phyloP scores from a whole-genome alignment of 2,329 filamentous ascomycete species.

The Davidsoniella eucalypti region DNA sequence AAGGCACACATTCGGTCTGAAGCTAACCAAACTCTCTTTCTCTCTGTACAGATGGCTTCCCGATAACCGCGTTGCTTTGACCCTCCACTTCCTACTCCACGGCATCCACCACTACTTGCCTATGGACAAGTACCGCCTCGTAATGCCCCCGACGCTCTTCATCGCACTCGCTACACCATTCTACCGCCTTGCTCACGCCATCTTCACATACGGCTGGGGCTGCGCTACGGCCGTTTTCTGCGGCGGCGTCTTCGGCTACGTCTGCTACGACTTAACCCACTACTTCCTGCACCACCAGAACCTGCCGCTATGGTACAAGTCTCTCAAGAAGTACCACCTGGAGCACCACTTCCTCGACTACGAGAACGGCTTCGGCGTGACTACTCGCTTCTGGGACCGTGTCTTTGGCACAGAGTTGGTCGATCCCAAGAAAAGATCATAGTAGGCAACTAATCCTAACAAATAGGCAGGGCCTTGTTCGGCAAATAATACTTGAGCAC shows the following conservation, averaged over 20 bases:
- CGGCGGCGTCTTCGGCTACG: conserved; percentile 86
- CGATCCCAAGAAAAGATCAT: conserved; percentile 6
- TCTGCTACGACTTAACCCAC: conserved; percentile 93
- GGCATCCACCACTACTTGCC: conserved; percentile 96
- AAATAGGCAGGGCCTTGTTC: not conserved
- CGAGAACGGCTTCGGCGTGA: conserved; percentile 93
- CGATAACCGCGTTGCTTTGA: conserved; percentile 76
- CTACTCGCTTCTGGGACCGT: conserved; percentile 86
- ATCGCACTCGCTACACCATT: conserved; percentile 70
- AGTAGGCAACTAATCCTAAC: not conserved
- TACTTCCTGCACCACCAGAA: conserved; percentile 97
- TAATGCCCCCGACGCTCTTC: conserved; percentile 92
- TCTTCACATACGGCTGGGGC: conserved; percentile 79
- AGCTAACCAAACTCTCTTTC: conserved; percentile 18
- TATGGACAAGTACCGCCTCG: conserved; percentile 95
- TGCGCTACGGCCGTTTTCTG: conserved; percentile 63
- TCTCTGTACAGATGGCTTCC: conserved; percentile 52
- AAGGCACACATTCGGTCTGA: not conserved
- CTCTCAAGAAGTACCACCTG: conserved; percentile 93
- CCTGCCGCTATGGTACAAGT: conserved; percentile 75
- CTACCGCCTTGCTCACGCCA: conserved; percentile 70
- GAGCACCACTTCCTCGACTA: conserved; percentile 97
- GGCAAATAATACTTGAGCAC: not conserved
- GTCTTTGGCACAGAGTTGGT: conserved; percentile 77
- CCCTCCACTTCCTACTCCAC: conserved; percentile 81